A percentile compares a stretch with the other conserved stretches of the same genome.
These are phyloP conservation scores for Solanum megistacrolobum DNA, from an alignment of 257 asterid genomes.

Conservation along the genomic window DNA sequence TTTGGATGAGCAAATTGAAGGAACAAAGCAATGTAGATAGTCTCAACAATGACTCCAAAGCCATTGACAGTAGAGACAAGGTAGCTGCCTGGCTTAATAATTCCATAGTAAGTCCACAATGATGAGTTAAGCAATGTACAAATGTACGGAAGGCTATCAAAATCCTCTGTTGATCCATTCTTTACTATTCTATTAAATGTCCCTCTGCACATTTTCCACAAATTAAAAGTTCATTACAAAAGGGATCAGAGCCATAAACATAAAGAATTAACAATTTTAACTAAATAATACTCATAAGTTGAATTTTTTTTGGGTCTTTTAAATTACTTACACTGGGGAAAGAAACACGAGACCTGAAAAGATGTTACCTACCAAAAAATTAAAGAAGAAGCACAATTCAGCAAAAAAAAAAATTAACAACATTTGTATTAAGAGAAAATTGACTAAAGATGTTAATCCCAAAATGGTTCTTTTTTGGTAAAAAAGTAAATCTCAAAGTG, in stretches of 20 bases:
- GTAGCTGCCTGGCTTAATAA: slow-evolving; percentile 12
- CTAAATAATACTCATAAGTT: not conserved
- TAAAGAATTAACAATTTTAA: not conserved
- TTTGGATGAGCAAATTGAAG: slow-evolving; percentile 16
- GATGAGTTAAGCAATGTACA: slow-evolving; percentile 16
- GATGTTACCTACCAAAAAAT: slow-evolving; percentile 14
- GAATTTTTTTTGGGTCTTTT: not conserved
- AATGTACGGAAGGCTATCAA: slow-evolving; percentile 30
- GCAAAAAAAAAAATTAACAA: not conserved
- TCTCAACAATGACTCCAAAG: slow-evolving; percentile 13
- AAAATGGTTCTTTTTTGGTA: not conserved
- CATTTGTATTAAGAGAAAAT: not conserved
- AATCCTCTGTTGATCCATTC: slow-evolving; percentile 20
- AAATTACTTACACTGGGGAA: slow-evolving; percentile 24
- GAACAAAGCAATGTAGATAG: slow-evolving; percentile 16
- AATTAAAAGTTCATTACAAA: not conserved
- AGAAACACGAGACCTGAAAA: slow-evolving; percentile 16
- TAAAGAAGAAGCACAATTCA: not conserved
- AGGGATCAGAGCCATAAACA: not conserved
- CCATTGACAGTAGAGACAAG: slow-evolving; percentile 30
- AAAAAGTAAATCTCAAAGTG: not conserved
- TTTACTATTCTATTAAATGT: slow-evolving; percentile 23
- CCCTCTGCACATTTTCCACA: slow-evolving; percentile 3
- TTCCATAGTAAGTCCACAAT: slow-evolving; percentile 32
- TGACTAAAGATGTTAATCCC: not conserved